Base-by-base conservation (phyloP, 768 basidiomycete species). In the Phlebiopsis flavidoalba region DNA sequence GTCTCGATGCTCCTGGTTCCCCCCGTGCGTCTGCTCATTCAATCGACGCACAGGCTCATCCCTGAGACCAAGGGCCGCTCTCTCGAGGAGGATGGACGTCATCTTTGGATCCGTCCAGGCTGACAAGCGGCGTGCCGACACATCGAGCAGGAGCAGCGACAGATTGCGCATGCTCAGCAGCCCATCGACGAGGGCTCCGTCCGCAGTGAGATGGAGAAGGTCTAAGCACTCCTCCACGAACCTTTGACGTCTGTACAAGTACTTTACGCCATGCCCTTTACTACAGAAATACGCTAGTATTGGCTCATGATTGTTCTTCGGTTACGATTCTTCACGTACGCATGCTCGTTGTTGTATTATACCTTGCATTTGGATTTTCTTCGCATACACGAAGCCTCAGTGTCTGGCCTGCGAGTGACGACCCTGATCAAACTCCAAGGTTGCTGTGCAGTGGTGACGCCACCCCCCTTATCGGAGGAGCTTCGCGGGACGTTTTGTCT, bases 91-190 rank as follows among this genome's bases (percentile, higher is more conserved):
- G 65, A 83, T 83, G 81, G 81, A 83, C 65, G 69, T 83, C 65
- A 71, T 83, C 60, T 83, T 83, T 63, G 89, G 88, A 5, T 62
- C 86, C 0, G 79, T 90, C 36, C 75, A 76, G 17, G 75, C 73
- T 10, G 85, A 85, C 61, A 66, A 80, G 57, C 83, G 88, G 52
- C 75, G 77, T 47, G 79, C 74, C 0, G 77, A 83, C 59, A 83
- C 59, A 84, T 91, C 64, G 72, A 69, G 48, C 76, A 71, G 66
- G 76, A 78, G 31, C 78, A 83, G 64, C 74, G 72, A 26, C 49
- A 26, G 50, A n/a, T 62, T 31, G 61, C 36, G 7, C 57, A 59
- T 8, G 57, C 33, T 17, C 19, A 15, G 11, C 22, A 22, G 10
- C 52, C 33, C 33, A 37, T 36, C 47, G 60, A 62, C 33, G 61